Evolutionary conservation across 176 grass and related monocot species (phyloP).

Genomic region (Oryza punctata): DNA sequence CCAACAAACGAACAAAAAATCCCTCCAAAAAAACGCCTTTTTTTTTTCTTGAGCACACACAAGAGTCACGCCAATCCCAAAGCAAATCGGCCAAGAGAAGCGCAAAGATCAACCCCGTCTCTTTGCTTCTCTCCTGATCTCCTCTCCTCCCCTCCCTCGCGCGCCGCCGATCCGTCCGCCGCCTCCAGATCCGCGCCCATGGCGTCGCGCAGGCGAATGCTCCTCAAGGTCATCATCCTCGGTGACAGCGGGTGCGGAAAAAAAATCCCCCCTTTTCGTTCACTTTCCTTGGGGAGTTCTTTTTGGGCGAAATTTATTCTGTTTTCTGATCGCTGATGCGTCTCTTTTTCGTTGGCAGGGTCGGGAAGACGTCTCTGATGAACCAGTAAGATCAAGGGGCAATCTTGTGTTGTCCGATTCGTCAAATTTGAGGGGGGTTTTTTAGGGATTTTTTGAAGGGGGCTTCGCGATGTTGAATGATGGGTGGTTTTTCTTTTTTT

Average conservation of each 20-base stretch:
- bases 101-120: no score
- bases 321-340: slow-evolving; percentile 10
- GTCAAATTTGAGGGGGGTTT: background rate
- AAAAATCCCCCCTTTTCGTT: background rate
- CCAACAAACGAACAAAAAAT: background rate
- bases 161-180: background rate
- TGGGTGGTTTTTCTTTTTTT: background rate
- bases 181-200: slow-evolving; percentile 48
- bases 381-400: slow-evolving; percentile 68
- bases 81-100: background rate
- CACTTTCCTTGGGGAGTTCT: background rate
- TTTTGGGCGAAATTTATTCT: background rate
- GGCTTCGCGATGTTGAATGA: background rate
- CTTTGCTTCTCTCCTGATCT: background rate
- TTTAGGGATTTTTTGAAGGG: background rate
- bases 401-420: background rate
- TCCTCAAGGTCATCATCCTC: slow-evolving; percentile 99
- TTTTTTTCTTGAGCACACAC: background rate
- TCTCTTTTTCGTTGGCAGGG: slow-evolving; percentile 46
- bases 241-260: slow-evolving; percentile 88
- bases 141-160: background rate
- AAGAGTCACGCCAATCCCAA: background rate
- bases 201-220: slow-evolving; percentile 92
- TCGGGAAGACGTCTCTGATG: slow-evolving; percentile 95
- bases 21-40: background rate